Percentiles rank a stretch among this genome's conserved stretches.
phyloP scores from a whole-genome alignment of 2,329 filamentous ascomycete species.

The Aspergillus neotritici region DNA sequence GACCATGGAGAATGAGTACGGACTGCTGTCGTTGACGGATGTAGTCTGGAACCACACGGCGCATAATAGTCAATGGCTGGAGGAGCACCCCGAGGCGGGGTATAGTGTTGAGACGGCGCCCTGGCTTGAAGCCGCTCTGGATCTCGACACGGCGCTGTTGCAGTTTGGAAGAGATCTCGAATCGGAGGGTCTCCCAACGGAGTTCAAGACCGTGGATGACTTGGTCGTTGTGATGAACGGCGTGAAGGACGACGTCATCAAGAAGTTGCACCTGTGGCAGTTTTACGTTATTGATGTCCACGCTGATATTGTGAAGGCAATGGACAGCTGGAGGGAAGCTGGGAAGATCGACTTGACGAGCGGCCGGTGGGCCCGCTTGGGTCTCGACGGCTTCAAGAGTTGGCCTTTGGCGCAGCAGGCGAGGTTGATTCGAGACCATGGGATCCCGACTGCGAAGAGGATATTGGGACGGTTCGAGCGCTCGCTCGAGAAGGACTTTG shows the following conservation, averaged over 20 bases:
- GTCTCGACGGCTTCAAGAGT: slow-evolving; percentile 47
- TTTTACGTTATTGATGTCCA: slow-evolving; percentile 83
- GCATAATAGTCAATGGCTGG: slow-evolving; percentile 88
- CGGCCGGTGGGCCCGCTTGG: slow-evolving; percentile 12
- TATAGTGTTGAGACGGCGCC: slow-evolving; percentile 92
- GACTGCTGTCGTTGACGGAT: slow-evolving; percentile 82
- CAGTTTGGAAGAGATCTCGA: slow-evolving; percentile 58
- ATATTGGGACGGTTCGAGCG: slow-evolving; percentile 77
- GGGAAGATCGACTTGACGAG: slow-evolving; percentile 10
- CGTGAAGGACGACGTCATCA: slow-evolving; percentile 74
- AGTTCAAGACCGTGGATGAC: slow-evolving; percentile 65
- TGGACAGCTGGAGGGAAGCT: slow-evolving; percentile 64
- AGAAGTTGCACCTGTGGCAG: slow-evolving; percentile 78
- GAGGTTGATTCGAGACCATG: slow-evolving; percentile 59
- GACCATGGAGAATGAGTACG: slow-evolving; percentile 78
- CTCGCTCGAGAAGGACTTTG: slow-evolving; percentile 61
- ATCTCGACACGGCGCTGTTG: slow-evolving; percentile 70
- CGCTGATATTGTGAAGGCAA: slow-evolving; percentile 59
- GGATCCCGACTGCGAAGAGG: slow-evolving; percentile 63
- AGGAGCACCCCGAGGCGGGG: slow-evolving; percentile 89
- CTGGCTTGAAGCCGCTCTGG: slow-evolving; percentile 60
- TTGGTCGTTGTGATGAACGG: slow-evolving; percentile 75
- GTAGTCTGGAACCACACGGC: slow-evolving; percentile 98
- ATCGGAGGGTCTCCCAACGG: slow-evolving; percentile 67
- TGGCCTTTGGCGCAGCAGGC: slow-evolving; percentile 56